Evolutionary conservation across 345 rosid species (phyloP).

Genomic region (Draba incana): DNA sequence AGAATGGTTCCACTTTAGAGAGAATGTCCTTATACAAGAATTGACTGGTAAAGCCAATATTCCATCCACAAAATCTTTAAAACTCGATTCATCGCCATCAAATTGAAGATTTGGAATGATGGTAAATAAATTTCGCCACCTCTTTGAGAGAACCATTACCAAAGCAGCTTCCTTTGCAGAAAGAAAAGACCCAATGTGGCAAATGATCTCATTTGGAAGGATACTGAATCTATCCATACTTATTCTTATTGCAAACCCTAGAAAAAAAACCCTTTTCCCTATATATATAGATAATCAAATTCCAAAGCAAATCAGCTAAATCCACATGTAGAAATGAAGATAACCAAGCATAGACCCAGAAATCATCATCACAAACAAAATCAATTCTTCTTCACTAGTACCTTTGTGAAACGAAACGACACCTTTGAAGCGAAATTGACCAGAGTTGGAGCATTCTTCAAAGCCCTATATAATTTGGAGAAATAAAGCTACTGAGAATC

Average conservation of each 20-base stretch:
- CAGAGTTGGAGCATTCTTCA: too few relatives aligned
- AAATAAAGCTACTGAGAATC: too few relatives aligned
- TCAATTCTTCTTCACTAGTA: too few relatives aligned
- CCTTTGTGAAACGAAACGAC: too few relatives aligned
- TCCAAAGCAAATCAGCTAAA: too few relatives aligned
- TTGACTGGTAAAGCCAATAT: neutral
- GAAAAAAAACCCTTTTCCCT: too few relatives aligned
- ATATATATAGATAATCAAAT: too few relatives aligned
- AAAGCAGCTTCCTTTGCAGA: conserved; percentile 16
- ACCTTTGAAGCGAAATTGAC: too few relatives aligned
- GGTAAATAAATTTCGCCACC: neutral
- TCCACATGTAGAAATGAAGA: too few relatives aligned
- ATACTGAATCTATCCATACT: neutral
- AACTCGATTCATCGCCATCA: neutral
- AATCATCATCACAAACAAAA: too few relatives aligned
- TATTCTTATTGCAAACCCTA: neutral
- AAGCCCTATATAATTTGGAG: too few relatives aligned
- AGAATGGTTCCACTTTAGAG: neutral
- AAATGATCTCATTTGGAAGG: neutral
- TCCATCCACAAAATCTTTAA: neutral
- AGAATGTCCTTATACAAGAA: neutral
- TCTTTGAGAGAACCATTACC: neutral
- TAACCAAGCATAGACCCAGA: too few relatives aligned
- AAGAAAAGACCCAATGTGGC: neutral
- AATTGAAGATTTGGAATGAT: neutral